A percentile compares a stretch with the other conserved stretches of the same genome.
Conservation (phyloP, 2,329 filamentous ascomycete species). For the Aspergillus novoparasiticus region DNA sequence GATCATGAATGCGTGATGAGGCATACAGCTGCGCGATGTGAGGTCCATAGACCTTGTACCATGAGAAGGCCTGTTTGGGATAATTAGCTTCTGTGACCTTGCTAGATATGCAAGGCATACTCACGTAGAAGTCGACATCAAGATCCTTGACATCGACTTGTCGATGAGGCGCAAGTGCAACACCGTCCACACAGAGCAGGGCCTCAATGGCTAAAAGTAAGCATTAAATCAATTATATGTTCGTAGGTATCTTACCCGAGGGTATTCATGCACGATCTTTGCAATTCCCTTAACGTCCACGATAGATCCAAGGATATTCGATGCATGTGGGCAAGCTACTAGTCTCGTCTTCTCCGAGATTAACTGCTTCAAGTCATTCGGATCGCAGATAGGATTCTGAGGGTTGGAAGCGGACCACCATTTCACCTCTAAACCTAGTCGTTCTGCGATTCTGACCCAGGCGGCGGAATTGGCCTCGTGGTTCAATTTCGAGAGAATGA, state of each 20-base stretch:
- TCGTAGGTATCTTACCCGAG: constrained; percentile 33
- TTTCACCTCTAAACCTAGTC: constrained; percentile 63
- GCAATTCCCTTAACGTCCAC: constrained; percentile 48
- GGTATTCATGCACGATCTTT: constrained; percentile 44
- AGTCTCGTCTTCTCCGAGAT: constrained; percentile 67
- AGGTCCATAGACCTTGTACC: constrained; percentile 83
- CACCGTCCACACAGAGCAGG: constrained; percentile 72
- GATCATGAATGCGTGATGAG: constrained; percentile 56
- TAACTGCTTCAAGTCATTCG: constrained; percentile 59
- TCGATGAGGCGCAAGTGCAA: constrained; percentile 75
- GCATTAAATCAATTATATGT: neutral
- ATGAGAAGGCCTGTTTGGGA: constrained; percentile 59
- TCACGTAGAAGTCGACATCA: constrained; percentile 70
- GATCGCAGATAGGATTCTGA: constrained; percentile 61
- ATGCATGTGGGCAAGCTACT: constrained; percentile 72
- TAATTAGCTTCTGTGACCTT: neutral
- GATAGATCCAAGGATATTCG: constrained; percentile 73
- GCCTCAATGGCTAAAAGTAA: constrained; percentile 39
- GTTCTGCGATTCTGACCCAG: constrained; percentile 69
- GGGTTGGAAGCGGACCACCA: constrained; percentile 65
- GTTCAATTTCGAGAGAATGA: constrained; percentile 72
- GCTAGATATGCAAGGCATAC: neutral
- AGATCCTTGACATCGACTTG: constrained; percentile 68
- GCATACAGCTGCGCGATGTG: constrained; percentile 74
- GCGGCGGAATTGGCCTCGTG: constrained; percentile 77